Conservation (phyloP, 2,329 filamentous ascomycete genomes). For the Exutisphaerella laricina region DNA sequence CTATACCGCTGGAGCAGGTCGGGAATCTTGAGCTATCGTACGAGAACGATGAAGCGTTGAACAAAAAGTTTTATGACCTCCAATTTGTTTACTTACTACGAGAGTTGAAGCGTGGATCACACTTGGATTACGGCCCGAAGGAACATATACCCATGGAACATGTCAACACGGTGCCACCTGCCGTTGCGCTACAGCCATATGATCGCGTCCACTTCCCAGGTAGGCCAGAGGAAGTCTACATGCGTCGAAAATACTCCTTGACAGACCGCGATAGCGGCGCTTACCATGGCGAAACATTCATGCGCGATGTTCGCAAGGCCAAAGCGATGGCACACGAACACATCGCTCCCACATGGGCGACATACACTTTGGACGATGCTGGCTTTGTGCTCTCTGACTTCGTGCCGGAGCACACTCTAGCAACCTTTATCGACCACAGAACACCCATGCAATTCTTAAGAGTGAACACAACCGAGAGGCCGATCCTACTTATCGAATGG, state of each 20-base stretch:
- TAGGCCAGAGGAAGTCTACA: slow-evolving; percentile 49
- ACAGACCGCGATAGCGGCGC: slow-evolving; percentile 26
- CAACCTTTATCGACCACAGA: slow-evolving; percentile 58
- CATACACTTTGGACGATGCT: slow-evolving; percentile 59
- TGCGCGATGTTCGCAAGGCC: slow-evolving; percentile 56
- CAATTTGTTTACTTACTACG: slow-evolving; percentile 68
- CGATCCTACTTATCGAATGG: slow-evolving; percentile 63
- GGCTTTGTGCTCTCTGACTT: slow-evolving; percentile 65
- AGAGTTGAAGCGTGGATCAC: slow-evolving; percentile 55
- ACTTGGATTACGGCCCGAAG: slow-evolving; percentile 59
- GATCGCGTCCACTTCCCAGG: slow-evolving; percentile 62
- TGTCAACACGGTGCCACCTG: slow-evolving; percentile 53
- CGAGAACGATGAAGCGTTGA: slow-evolving; percentile 56
- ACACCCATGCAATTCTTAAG: slow-evolving; percentile 58
- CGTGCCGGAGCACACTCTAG: slow-evolving; percentile 60
- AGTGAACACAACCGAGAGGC: slow-evolving; percentile 55
- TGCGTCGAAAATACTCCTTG: slow-evolving; percentile 31
- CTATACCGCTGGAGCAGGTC: slow-evolving; percentile 61
- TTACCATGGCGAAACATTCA: slow-evolving; percentile 45
- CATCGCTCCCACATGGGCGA: slow-evolving; percentile 64
- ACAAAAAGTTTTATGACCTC: slow-evolving; percentile 62
- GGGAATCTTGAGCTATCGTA: slow-evolving; percentile 57
- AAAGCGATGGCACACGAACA: slow-evolving; percentile 60
- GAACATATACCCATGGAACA: slow-evolving; percentile 66
- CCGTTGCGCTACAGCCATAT: slow-evolving; percentile 43